Conservation (phyloP, 495 filamentous ascomycete species). For the Mytilinidion resinicola region DNA sequence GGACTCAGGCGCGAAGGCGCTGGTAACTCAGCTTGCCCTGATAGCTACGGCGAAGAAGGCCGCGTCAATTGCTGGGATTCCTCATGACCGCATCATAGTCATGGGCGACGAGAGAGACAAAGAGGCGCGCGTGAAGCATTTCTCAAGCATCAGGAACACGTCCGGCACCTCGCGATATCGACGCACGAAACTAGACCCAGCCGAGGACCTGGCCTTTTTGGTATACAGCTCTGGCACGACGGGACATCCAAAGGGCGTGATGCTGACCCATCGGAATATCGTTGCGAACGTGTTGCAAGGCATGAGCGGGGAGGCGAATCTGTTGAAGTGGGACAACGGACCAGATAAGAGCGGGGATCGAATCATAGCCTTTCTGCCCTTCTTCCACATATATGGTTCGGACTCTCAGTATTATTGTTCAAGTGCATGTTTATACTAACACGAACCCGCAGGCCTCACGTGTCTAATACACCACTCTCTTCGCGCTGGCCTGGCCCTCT, state of each 20-base stretch:
- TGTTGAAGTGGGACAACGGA: slow-evolving; percentile 56
- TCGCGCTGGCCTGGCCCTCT: slow-evolving; percentile 58
- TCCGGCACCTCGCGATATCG: slow-evolving; percentile 46
- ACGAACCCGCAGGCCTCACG: slow-evolving; percentile 34
- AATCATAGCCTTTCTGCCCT: slow-evolving; percentile 75
- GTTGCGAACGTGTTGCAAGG: slow-evolving; percentile 61
- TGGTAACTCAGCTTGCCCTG: slow-evolving; percentile 64
- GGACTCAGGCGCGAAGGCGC: slow-evolving; percentile 67
- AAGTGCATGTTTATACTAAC: slow-evolving; percentile 10
- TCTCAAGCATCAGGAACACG: slow-evolving; percentile 60
- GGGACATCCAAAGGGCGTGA: slow-evolving; percentile 88
- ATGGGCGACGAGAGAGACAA: slow-evolving; percentile 68
- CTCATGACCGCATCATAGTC: slow-evolving; percentile 62
- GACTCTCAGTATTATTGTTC: background rate
- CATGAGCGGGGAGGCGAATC: slow-evolving; percentile 50
- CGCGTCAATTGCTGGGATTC: slow-evolving; percentile 59
- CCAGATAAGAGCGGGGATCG: slow-evolving; percentile 59
- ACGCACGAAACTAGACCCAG: slow-evolving; percentile 45
- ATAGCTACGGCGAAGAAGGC: slow-evolving; percentile 60
- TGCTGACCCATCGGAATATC: slow-evolving; percentile 77
- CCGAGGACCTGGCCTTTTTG: slow-evolving; percentile 59
- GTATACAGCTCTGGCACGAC: slow-evolving; percentile 90
- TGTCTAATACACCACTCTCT: slow-evolving; percentile 58
- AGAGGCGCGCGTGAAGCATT: slow-evolving; percentile 60
- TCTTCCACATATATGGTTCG: slow-evolving; percentile 86